These are phyloP conservation scores for Nakaseomyces nivariensis DNA, from an alignment of 1,139 yeast species.

Conservation along the genomic window DNA sequence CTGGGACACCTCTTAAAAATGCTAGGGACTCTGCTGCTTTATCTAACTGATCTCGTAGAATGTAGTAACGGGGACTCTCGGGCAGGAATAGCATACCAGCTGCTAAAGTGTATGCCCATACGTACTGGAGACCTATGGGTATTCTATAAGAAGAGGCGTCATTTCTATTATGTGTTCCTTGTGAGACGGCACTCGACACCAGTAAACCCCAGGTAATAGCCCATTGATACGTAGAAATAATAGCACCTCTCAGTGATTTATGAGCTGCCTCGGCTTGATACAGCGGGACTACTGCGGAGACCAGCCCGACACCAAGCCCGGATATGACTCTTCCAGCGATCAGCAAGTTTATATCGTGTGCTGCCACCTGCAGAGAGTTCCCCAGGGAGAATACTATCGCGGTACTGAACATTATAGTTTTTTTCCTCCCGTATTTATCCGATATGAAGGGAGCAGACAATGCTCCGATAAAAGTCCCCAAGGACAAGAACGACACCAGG, in stretches of 20 bases:
- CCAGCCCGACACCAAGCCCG: conserved; percentile 58
- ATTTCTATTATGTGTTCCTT: conserved; percentile 51
- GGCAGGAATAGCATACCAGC: conserved; percentile 61
- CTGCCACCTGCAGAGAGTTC: conserved; percentile 53
- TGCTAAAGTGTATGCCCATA: conserved; percentile 56
- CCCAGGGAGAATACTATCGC: conserved; percentile 37
- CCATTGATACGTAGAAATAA: conserved; percentile 77
- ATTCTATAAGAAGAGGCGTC: conserved; percentile 57
- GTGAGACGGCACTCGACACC: conserved; percentile 68
- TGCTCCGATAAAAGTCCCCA: conserved; percentile 74
- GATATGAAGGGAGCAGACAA: conserved; percentile 59
- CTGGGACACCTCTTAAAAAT: conserved; percentile 49
- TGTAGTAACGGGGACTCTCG: conserved; percentile 66
- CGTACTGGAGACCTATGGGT: conserved; percentile 66
- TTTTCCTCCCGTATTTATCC: conserved; percentile 44
- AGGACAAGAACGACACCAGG: conserved; percentile 57
- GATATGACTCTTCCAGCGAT: conserved; percentile 58
- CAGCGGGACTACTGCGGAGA: conserved; percentile 48
- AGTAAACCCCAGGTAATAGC: conserved; percentile 80
- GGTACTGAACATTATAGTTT: conserved; percentile 25
- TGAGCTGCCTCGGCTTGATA: conserved; percentile 82
- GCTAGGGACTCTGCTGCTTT: conserved; percentile 56
- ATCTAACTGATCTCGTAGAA: conserved; percentile 51
- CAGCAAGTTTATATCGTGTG: conserved; percentile 38
- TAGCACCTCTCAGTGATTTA: conserved; percentile 69